Evolutionary conservation across 352 stramenopile species (phyloP).

Genomic region (Pythium pyrilobum): DNA sequence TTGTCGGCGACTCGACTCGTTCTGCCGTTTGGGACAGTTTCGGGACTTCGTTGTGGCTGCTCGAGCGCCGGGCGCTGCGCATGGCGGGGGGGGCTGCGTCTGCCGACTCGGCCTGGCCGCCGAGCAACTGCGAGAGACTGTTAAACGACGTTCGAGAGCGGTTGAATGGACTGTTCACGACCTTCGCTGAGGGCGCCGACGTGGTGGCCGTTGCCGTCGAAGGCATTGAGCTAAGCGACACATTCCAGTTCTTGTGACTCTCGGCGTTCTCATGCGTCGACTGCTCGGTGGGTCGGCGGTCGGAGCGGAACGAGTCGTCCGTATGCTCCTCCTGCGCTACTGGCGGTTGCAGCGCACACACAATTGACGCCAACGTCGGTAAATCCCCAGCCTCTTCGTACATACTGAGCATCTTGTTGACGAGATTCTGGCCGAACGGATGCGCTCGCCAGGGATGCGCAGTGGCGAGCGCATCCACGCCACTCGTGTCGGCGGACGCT

Average conservation of each 20-base stretch:
- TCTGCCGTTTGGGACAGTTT: constrained; percentile 12
- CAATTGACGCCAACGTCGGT: constrained; percentile 69
- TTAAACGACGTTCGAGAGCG: constrained; percentile 22
- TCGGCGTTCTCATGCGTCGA: neutral
- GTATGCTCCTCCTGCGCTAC: neutral
- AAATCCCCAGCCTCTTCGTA: constrained; percentile 78
- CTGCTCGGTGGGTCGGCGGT: neutral
- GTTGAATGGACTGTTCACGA: constrained; percentile 11
- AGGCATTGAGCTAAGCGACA: too few relatives aligned
- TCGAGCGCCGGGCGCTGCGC: constrained; percentile 45
- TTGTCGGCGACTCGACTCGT: neutral
- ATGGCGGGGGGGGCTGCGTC: constrained; percentile 42
- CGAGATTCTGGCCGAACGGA: constrained; percentile 69
- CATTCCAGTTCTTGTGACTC: neutral
- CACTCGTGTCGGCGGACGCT: neutral
- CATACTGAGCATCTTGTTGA: constrained; percentile 72
- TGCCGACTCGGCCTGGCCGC: constrained; percentile 19
- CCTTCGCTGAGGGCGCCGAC: neutral
- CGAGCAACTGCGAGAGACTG: constrained; percentile 15
- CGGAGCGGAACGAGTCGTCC: neutral
- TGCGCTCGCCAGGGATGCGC: constrained; percentile 72
- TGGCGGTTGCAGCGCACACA: constrained; percentile 39
- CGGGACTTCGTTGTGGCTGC: constrained; percentile 53
- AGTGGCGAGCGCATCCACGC: constrained; percentile 26
- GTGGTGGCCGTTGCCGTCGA: neutral